Evolutionary conservation across 148 eudicot genomes (phyloP).

Genomic region (Persicaria maculosa): DNA sequence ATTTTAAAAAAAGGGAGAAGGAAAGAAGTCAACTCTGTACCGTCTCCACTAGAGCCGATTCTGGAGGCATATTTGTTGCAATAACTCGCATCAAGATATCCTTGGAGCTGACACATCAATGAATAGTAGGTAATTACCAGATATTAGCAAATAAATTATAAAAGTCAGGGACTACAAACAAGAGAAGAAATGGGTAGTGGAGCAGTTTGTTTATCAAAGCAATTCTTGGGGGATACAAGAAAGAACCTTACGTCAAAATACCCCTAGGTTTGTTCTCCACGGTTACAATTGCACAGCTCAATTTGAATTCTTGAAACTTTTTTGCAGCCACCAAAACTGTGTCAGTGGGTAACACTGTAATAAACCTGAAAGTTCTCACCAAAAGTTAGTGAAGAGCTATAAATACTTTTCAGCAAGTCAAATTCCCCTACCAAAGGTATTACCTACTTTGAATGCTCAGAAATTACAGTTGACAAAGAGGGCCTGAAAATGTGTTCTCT

Average conservation of each 20-base stretch:
- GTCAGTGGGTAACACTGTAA: slow-evolving; percentile 83
- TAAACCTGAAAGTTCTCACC: slow-evolving; percentile 38
- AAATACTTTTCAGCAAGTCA: background rate
- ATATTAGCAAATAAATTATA: background rate
- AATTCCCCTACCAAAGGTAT: slow-evolving; percentile 33
- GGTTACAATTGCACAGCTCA: slow-evolving; percentile 71
- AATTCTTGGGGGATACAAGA: background rate
- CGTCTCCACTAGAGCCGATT: slow-evolving; percentile 83
- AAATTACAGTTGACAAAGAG: slow-evolving; percentile 72
- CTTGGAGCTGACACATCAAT: slow-evolving; percentile 53
- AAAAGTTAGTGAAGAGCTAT: background rate
- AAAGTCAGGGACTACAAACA: background rate
- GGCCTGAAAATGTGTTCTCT: slow-evolving; percentile 83
- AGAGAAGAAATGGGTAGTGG: background rate
- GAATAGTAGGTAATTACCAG: slow-evolving; percentile 5
- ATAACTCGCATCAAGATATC: slow-evolving; percentile 91
- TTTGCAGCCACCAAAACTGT: slow-evolving; percentile 71
- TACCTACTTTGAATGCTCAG: slow-evolving; percentile 99
- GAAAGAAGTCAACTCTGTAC: slow-evolving; percentile 22
- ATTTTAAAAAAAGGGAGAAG: background rate
- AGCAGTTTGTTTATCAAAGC: background rate
- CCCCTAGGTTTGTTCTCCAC: slow-evolving; percentile 79
- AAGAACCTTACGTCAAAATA: slow-evolving; percentile 61
- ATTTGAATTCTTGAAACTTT: slow-evolving; percentile 67
- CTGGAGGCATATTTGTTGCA: slow-evolving; percentile 68